Evolutionary conservation across 805 yeast species (phyloP), one percentile per base, ranked within the genome.

Genomic region (Barnettozyma populi): DNA sequence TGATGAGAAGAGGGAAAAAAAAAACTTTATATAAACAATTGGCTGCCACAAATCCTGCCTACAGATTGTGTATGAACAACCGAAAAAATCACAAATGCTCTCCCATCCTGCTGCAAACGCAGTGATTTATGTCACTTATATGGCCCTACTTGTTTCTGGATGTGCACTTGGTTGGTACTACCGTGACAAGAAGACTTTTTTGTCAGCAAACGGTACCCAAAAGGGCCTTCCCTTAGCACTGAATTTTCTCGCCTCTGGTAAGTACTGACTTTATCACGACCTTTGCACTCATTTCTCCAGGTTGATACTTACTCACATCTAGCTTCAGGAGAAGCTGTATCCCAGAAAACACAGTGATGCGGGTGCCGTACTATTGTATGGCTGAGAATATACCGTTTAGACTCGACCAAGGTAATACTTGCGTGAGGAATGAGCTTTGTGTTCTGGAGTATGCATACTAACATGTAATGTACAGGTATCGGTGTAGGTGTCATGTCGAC

Each of bases 401-500:
- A 83, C 88, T 82, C 88, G 88, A 82, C 68, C 88, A 82, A 82
- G 88, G 66, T 80, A 76, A 73, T 71, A 67, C 89, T 82, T 82
- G 89, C 88, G 88, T 81, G 88, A 82, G 89, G 81, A 35, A 27
- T 23, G 32, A 35, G 40, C 31, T 36, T 20, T 36, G 46, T 18
- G 36, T 31, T 29, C 36, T 41, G 44, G 36, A 20, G 7, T 41
- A 29, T 20, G 29, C 16, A 19, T 43, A 50, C 56, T 55, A 51
- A 49, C 54, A 29, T 43, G 9, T 46, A 8, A 41, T 11, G 73
- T 89, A 54, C 90, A 58, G 95, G 95, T 78, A 73, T 70, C 86
- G 97, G 97, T 44, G 85, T 88, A 67, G 97, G 97, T 65, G 79
- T 89, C 46, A 69, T 90, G 34, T 78, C 94, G 10, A 86, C 97